Evolutionary conservation across 805 yeast species (phyloP), one percentile per base, ranked within the genome.

Genomic region (Suhomyces emberorum): DNA sequence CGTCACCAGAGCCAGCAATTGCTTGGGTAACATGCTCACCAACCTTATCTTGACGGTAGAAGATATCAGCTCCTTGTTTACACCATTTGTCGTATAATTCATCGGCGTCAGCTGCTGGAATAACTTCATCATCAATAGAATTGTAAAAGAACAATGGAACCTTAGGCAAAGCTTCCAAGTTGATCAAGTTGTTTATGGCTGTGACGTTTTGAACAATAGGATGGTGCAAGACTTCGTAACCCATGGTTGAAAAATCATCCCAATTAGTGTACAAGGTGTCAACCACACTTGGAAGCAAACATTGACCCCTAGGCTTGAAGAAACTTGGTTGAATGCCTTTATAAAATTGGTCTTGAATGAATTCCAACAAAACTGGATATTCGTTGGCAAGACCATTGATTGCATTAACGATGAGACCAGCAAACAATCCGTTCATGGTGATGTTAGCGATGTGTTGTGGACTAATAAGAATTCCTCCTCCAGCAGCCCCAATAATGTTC

Each of bases 401-500:
- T 2, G 60, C 65, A 20, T 38, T 35, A 4, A 61, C 54, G 15
- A 49, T 50, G 14, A 63, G 47, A 1, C 66, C 69, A 4, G 63
- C 52, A 20, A 49, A 53, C 1, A 47, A 10, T 3, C 48, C 44
- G 1, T 63, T 61, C 23, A 57, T 61, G 11, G 51, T 43, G 9
- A 46, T 42, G 9, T 32, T 43, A 1, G 54, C 50, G 2, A 61
- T 51, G 19, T 48, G 51, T 6, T 61, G 57, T 18, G 61, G 41
- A 33, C 63, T 59, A 12, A 63, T 52, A 10, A 57, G 61, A 47
- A 61, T 51, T 4, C 70, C 70, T 7, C 70, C 70, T 7, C 60
- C 17, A 2, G 63, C 63, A 4, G 51, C 64, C 9, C 68, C 70
- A 44, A 51, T 11, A 21, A 43, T 28, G 20, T 30, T 27, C 26